A percentile compares a stretch with the other conserved stretches of the same genome.
These are phyloP conservation scores for Aegle marmelos DNA, from an alignment of 345 rosid genomes.

Conservation along the genomic window DNA sequence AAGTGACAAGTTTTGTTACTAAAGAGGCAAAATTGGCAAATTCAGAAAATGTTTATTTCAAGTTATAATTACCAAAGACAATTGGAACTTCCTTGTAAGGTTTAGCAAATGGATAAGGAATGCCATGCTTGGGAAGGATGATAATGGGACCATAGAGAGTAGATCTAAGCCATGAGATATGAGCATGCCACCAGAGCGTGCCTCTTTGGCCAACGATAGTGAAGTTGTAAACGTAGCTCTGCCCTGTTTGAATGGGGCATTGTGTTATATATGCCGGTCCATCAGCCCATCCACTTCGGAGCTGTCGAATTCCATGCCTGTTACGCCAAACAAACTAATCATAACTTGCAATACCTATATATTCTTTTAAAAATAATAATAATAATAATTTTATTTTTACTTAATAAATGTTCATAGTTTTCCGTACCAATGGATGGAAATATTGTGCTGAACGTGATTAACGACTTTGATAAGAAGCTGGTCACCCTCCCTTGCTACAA, in stretches of 20 bases:
- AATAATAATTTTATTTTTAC: not conserved
- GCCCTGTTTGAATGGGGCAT: constrained; percentile 64
- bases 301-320: constrained; percentile 72
- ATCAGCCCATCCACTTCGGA: constrained; percentile 64
- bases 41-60: not conserved
- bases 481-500: constrained; percentile 65
- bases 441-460: constrained; percentile 48
- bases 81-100: constrained; percentile 79
- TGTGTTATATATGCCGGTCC: constrained; percentile 64
- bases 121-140: constrained; percentile 65
- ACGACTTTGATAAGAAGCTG: constrained; percentile 48
- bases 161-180: constrained; percentile 71
- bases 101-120: constrained; percentile 68
- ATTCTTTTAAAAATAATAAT: too few relatives aligned
- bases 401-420: too few relatives aligned
- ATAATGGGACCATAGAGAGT: constrained; percentile 73
- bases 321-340: not conserved
- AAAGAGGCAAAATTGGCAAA: not conserved
- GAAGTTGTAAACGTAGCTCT: constrained; percentile 53
- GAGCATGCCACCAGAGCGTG: constrained; percentile 59
- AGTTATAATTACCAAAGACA: constrained; percentile 45
- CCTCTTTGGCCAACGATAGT: constrained; percentile 64
- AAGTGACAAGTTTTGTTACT: not conserved
- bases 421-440: constrained; percentile 55
- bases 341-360: not conserved